Conservation (phyloP, 176 grass and related monocot species). For the barley (Hordeum vulgare) region DNA sequence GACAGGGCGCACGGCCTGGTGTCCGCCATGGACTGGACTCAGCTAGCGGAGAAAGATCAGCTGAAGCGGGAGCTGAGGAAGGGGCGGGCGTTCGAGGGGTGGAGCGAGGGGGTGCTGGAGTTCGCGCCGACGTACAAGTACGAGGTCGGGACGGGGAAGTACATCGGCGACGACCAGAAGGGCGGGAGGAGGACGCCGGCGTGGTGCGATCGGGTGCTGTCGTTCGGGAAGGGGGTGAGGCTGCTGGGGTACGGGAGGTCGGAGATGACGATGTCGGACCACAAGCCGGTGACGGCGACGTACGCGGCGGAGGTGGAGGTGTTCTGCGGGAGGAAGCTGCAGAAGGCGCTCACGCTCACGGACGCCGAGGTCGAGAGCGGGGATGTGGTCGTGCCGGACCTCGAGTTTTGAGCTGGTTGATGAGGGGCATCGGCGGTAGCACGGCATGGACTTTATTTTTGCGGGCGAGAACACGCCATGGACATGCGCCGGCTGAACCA, state of each 20-base stretch:
- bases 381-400: conserved; percentile 52
- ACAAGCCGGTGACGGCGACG: conserved; percentile 67
- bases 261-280: conserved; percentile 71
- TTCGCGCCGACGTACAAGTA: conserved; percentile 97
- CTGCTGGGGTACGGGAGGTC: conserved; percentile 49
- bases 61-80: conserved; percentile 75
- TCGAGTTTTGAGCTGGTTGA: conserved; percentile 34
- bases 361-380: conserved; percentile 76
- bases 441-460: no score
- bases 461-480: no score
- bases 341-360: conserved; percentile 77
- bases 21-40: conserved; percentile 33
- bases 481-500: no score
- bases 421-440: neutral
- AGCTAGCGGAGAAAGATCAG: conserved; percentile 73
- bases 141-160: conserved; percentile 49
- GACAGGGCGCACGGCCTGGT: conserved; percentile 55
- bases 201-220: conserved; percentile 79
- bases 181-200: conserved; percentile 69
- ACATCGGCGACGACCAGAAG: conserved; percentile 60
- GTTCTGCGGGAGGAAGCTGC: conserved; percentile 75
- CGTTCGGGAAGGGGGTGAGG: conserved; percentile 55
- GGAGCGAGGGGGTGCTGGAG: conserved; percentile 74
- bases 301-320: conserved; percentile 83
- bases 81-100: conserved; percentile 65